Conservation (phyloP, 768 basidiomycete species). For the Boletus insuetus region DNA sequence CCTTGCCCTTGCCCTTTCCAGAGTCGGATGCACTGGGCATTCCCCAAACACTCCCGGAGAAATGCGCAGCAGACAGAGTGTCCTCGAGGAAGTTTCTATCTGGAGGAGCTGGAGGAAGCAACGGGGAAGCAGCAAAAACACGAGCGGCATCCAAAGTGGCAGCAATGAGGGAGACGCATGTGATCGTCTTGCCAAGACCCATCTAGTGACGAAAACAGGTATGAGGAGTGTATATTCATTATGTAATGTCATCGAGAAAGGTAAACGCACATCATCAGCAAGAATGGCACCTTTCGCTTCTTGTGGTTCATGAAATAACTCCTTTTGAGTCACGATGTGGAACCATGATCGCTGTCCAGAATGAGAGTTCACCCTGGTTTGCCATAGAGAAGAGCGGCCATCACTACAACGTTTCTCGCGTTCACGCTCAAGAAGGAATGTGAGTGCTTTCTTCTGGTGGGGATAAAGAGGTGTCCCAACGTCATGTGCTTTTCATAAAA, state of each 20-base stretch:
- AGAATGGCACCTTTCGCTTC: conserved; percentile 87
- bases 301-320: conserved; percentile 60
- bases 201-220: conserved; percentile 52
- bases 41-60: conserved; percentile 78
- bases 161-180: conserved; percentile 90
- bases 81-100: conserved; percentile 32
- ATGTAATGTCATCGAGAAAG: conserved; percentile 8
- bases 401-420: conserved; percentile 55
- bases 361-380: conserved; percentile 48
- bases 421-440: conserved; percentile 90
- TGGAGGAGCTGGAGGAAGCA: conserved; percentile 46
- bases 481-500: conserved; percentile 47
- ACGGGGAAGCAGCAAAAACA: conserved; percentile 57
- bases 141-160: conserved; percentile 73
- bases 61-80: conserved; percentile 51
- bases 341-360: conserved; percentile 59
- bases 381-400: conserved; percentile 75
- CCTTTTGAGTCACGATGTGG: conserved; percentile 82
- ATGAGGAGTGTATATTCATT: conserved; percentile 9
- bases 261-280: conserved; percentile 85
- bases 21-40: conserved; percentile 58
- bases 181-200: conserved; percentile 97
- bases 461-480: conserved; percentile 90
- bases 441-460: conserved; percentile 97
- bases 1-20: conserved; percentile 63